Base-by-base conservation (phyloP, 441 rosid species). In the Brassica balearica region DNA sequence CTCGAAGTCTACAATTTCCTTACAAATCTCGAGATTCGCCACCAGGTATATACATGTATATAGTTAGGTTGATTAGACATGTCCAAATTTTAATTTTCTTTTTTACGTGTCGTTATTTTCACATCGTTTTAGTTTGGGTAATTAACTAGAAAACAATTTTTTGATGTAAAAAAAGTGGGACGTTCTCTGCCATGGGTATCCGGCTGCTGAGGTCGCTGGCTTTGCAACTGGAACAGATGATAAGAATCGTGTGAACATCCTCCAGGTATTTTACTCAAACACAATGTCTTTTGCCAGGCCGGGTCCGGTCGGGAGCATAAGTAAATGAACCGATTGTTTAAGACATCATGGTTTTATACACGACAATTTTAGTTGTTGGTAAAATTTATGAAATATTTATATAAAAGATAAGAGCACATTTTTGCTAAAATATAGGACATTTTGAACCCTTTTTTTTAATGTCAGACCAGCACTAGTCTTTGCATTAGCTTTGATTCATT, bases 131-230 rank as follows among this genome's bases (percentile, higher is more conserved):
- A 32, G 32, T 53, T 53, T 53, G 20, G 59, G 59, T 53, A 53
- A 15, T 6, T 73, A 67, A 72, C 69, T 67, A 22, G 46, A 67
- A 32, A 1, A 29, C 34, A 6, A 14, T 6, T 53, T 53, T 56
- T 32, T 14, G 74, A 53, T 41, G 27, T 8, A 76, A 43, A 78
- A 56, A 48, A 85, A 93, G 95, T 91, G 96, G 98, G 98, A 91
- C 71, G 83, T 88, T 22, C 91, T 91, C 17, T 81, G 85, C 72
- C 81, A 80, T 34, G 88, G 87, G 20, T 83, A 78, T 12, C 82
- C 86, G 1, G 85, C 80, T 41, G 77, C 71, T 1, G 90, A 87
- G 84, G 62, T 86, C n/a, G 84, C 81, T 36, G 82, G 76, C 55
- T 80, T 93, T 75, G 27, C 74, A 53, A 86, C 72, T 14, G 91